Evolutionary conservation across 1,284 basidiomycete genomes (phyloP).

Genomic region (Paramarasmius palmivorus): DNA sequence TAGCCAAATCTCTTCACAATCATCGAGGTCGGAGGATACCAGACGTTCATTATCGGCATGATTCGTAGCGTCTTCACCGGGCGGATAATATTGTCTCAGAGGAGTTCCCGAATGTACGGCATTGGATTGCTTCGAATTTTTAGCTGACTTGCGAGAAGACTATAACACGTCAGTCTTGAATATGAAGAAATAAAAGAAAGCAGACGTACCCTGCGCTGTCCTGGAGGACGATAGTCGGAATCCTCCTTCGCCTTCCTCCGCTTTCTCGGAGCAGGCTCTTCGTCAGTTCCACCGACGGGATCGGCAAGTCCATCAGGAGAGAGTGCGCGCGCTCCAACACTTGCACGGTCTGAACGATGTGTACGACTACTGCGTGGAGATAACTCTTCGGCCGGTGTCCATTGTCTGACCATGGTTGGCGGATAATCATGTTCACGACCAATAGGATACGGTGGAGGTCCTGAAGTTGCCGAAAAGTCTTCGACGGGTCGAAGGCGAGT

Average conservation of each 20-base stretch:
- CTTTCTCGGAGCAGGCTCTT: constrained; percentile 48
- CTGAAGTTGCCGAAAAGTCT: not conserved
- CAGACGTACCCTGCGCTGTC: constrained; percentile 17
- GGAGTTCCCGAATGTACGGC: constrained; percentile 10
- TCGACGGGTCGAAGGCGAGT: not conserved
- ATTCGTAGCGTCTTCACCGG: constrained; percentile 8
- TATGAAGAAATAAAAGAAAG: not conserved
- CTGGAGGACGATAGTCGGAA: constrained; percentile 54
- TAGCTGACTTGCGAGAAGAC: constrained; percentile 15
- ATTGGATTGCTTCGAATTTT: constrained; percentile 7
- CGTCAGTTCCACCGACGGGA: constrained; percentile 38
- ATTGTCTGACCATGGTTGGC: not conserved
- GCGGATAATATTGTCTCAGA: constrained; percentile 11
- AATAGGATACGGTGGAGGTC: constrained; percentile 1
- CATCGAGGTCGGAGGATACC: constrained; percentile 74
- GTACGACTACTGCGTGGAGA: not conserved
- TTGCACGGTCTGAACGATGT: constrained; percentile 5
- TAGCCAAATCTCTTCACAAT: constrained; percentile 74
- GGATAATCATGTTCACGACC: constrained; percentile 1
- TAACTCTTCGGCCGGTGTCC: not conserved
- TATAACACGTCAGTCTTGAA: not conserved
- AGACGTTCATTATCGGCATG: constrained; percentile 43
- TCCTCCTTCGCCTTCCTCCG: constrained; percentile 49
- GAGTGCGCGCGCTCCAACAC: constrained; percentile 18
- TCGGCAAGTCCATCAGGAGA: constrained; percentile 29